Base-by-base conservation (phyloP, 208 protist genomes). In the Trypanosoma avium region DNA sequence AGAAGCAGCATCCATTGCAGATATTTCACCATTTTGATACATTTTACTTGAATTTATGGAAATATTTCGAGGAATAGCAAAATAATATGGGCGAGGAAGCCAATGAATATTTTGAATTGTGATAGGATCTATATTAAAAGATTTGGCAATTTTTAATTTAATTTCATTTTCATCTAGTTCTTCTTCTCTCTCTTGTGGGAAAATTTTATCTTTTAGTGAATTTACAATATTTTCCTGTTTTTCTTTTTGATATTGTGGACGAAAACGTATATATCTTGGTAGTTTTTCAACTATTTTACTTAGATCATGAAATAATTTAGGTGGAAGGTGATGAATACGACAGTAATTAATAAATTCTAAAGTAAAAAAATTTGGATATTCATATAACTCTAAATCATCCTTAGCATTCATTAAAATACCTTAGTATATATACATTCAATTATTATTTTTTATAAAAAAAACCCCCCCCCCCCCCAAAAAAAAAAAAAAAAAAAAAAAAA, bases 1-100 rank as follows among this genome's bases (percentile, higher is more conserved):
- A 3, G 92, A 97, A 5, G 86, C 84, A 0, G 86, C 88, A 49
- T 97, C 92, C 88, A 97, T 95, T 17, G 79, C 75, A 4, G 84
- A 56, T n/a, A 94, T 45, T 6, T 40, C 45, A 4, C 84, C 84
- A 21, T 66, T 60, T 0, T 48, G 64, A 61, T 81, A 89, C 10
- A 81, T 15, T n/a, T 61, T 38, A n/a, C 49, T 58, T 8, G 38
- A 32, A 27, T 49, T 55, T 54, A 93, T 49, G 5, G 78, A 5
- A 9, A 71, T 60, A 10, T 49, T 38, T 17, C 77, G 70, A 8
- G 84, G 84, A 22, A 95, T 15, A 2, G 75, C 24, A 35, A 80
- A 89, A 66, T 65, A 86, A 35, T 67, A 61, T 29, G 53, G 82
- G 5, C 27, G n/a, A 2, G 85, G 84, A 27, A 95, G 69, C 87